Evolutionary conservation across 805 yeast species (phyloP).

Genomic region (Suhomyces kilbournensis): DNA sequence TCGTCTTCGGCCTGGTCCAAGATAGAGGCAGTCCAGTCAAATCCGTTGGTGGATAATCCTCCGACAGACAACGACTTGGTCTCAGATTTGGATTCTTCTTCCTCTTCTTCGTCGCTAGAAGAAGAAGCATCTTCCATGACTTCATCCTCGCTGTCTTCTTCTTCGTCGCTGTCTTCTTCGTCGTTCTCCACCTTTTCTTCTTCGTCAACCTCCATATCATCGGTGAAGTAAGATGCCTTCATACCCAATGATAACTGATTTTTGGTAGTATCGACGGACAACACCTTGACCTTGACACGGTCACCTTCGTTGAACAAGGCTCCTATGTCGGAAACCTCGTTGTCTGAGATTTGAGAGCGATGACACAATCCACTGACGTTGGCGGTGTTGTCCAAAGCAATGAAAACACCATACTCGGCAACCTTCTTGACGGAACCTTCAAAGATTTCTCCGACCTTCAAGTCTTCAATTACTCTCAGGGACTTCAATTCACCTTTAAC

Average conservation of each 20-base stretch:
- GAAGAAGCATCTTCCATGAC: slow-evolving; percentile 36
- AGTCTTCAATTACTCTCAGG: slow-evolving; percentile 61
- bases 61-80: slow-evolving; percentile 23
- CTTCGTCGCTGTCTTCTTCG: slow-evolving; percentile 23
- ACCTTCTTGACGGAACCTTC: slow-evolving; percentile 78
- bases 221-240: slow-evolving; percentile 85
- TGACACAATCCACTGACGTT: slow-evolving; percentile 86
- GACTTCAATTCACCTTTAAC: slow-evolving; percentile 65
- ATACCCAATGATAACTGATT: slow-evolving; percentile 83
- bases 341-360: slow-evolving; percentile 77
- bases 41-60: slow-evolving; percentile 81
- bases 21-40: slow-evolving; percentile 94
- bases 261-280: slow-evolving; percentile 60
- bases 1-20: slow-evolving; percentile 72
- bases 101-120: slow-evolving; percentile 26
- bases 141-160: slow-evolving; percentile 32
- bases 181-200: slow-evolving; percentile 16
- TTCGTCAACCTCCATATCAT: slow-evolving; percentile 26
- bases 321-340: slow-evolving; percentile 52
- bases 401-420: slow-evolving; percentile 89
- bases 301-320: slow-evolving; percentile 85
- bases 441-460: slow-evolving; percentile 64
- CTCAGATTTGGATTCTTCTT: slow-evolving; percentile 8
- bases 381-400: slow-evolving; percentile 70
- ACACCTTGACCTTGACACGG: slow-evolving; percentile 78